These are phyloP conservation scores for Herpotrichia juniperi DNA, from an alignment of 2,329 filamentous ascomycete genomes.

Conservation along the genomic window DNA sequence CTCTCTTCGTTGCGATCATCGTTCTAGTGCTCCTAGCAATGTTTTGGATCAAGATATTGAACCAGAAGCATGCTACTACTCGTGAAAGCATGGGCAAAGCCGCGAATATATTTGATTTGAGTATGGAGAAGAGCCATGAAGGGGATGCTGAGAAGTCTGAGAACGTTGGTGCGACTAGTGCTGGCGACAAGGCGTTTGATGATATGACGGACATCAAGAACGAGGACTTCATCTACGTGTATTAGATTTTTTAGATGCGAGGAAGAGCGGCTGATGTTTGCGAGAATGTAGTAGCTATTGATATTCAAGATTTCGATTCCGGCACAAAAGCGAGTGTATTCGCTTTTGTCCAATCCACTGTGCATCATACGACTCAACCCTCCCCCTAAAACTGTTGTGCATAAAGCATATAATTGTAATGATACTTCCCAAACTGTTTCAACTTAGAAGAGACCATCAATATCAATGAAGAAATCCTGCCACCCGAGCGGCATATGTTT, in stretches of 20 bases:
- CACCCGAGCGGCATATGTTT: conserved; percentile 56
- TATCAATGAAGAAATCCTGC: conserved; percentile 56
- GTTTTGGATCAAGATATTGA: conserved; percentile 59
- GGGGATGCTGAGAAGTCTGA: conserved; percentile 37
- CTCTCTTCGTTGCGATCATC: conserved; percentile 66
- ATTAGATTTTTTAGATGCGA: too few relatives aligned
- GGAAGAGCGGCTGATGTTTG: too few relatives aligned
- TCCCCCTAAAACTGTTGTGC: too few relatives aligned
- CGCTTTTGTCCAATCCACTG: too few relatives aligned
- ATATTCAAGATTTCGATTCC: too few relatives aligned
- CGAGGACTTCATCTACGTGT: conserved; percentile 66
- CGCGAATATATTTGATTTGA: conserved; percentile 63
- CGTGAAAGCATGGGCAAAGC: conserved; percentile 66
- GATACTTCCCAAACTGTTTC: too few relatives aligned
- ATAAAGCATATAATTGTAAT: too few relatives aligned
- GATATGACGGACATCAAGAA: conserved; percentile 67
- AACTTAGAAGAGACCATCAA: conserved; percentile 39
- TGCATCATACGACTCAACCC: too few relatives aligned
- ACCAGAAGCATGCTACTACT: conserved; percentile 60
- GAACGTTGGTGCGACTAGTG: conserved; percentile 27
- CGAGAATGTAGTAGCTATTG: too few relatives aligned
- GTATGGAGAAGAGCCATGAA: conserved; percentile 59
- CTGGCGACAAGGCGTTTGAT: conserved; percentile 59
- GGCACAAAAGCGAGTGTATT: too few relatives aligned
- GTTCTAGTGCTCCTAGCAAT: conserved; percentile 54